Base-by-base conservation (phyloP, 148 eudicot species). In the Tetragonia tetragonoides region DNA sequence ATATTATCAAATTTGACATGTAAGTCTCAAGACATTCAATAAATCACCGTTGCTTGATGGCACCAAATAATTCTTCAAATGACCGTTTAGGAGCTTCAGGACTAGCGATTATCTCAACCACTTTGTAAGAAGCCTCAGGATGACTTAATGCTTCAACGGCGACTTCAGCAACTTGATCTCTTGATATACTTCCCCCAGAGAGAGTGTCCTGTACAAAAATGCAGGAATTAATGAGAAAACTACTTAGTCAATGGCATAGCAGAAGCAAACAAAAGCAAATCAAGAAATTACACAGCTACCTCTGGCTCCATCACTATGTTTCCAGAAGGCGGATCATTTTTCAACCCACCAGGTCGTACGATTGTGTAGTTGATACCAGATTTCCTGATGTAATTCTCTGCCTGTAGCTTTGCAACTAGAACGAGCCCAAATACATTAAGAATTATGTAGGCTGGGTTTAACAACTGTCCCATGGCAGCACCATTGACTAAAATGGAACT, bases 131-230 rank as follows among this genome's bases (percentile, higher is more conserved):
- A 75, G 96, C 91, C 81, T 91, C 92, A 0, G 93, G 90, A 78
- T 81, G 87, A 69, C 73, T 74, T 87, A 95, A 87, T 51, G 98
- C 92, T 87, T 91, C 96, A 41, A 91, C 93, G 38, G 96, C 94
- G 74, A 92, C 98, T 86, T 95, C 92, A 6, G 98, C 98, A 51
- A 95, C 98, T 78, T 89, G 96, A 85, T 95, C 98, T 77, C 98
- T 88, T 6, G 98, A 94, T 80, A 94, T 90, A 6, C 94, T 90
- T 3, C 94, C 98, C 49, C 87, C 90, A 28, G 67, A 84, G 20
- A 95, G 86, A 40, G 96, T 92, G 84, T 95, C 98, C 98, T 94
- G 60, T 14, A 76, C 10, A 5, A 11, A 11, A 3, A 17, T 65
- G 18, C 44, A 75, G 24, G n/a, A 47, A 15, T 34, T 28, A 16